A percentile compares a stretch with the other conserved stretches of the same genome.
phyloP scores from a whole-genome alignment of 306 rosid genomes.

The Morella rubra region DNA sequence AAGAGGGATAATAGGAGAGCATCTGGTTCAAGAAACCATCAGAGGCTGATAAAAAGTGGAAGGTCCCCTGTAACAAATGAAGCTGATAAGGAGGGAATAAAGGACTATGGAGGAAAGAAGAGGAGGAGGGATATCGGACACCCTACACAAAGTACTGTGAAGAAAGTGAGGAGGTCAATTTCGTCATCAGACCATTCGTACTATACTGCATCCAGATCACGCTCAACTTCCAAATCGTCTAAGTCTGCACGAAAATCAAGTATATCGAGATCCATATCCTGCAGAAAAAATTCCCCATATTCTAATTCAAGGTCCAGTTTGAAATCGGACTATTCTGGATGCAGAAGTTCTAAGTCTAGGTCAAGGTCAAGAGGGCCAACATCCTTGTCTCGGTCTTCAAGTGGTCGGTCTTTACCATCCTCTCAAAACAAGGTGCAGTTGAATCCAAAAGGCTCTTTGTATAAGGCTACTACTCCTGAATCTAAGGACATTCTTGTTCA shows the following conservation, averaged over 20 bases:
- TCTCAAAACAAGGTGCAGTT: constrained; percentile 30
- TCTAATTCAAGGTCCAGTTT: constrained; percentile 41
- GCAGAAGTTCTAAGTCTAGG: constrained; percentile 35
- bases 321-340: constrained; percentile 30
- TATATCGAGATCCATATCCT: constrained; percentile 40
- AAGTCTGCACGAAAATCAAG: constrained; percentile 36
- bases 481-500: constrained; percentile 28
- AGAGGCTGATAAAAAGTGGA: constrained; percentile 11
- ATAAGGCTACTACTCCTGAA: constrained; percentile 33
- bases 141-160: constrained; percentile 32
- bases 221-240: constrained; percentile 40
- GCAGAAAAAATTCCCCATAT: constrained; percentile 32
- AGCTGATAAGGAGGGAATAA: constrained; percentile 19
- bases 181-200: constrained; percentile 39
- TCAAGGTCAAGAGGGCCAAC: constrained; percentile 44
- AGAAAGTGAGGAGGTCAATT: constrained; percentile 38
- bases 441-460: constrained; percentile 29
- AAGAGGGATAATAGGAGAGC: constrained; percentile 28
- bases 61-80: constrained; percentile 29
- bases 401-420: constrained; percentile 27
- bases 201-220: constrained; percentile 28
- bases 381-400: constrained; percentile 43
- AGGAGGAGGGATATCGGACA: constrained; percentile 34
- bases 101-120: constrained; percentile 42
- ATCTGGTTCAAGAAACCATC: constrained; percentile 29